Evolutionary conservation across 1,139 yeast species (phyloP).

Genomic region (Kluyveromyces marxianus): DNA sequence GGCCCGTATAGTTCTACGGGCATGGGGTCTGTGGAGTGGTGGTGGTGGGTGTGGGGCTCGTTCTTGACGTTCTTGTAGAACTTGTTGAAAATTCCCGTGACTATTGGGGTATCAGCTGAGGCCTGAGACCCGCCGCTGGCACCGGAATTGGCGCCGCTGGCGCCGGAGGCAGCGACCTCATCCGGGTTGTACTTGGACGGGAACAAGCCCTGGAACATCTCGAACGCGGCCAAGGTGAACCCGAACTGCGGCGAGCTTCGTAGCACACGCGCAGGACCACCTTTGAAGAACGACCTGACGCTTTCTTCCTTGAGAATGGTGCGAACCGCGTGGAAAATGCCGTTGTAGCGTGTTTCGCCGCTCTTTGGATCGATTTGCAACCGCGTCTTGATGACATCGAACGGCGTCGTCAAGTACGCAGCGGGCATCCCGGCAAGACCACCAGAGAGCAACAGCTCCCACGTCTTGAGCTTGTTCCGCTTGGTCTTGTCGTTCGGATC

Average conservation of each 20-base stretch:
- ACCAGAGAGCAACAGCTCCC: slow-evolving; percentile 83
- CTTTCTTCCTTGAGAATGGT: slow-evolving; percentile 77
- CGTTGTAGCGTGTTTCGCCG: slow-evolving; percentile 71
- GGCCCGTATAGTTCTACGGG: slow-evolving; percentile 23
- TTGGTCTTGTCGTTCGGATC: slow-evolving; percentile 52
- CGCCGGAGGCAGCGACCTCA: background rate
- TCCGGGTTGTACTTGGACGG: slow-evolving; percentile 37
- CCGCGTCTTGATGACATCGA: slow-evolving; percentile 94
- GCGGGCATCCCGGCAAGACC: slow-evolving; percentile 98
- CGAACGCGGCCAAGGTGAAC: slow-evolving; percentile 93
- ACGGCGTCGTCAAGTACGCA: slow-evolving; percentile 92
- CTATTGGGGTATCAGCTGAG: slow-evolving; percentile 20
- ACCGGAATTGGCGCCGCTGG: background rate
- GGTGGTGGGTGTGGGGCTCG: slow-evolving; percentile 1
- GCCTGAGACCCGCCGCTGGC: slow-evolving; percentile 12
- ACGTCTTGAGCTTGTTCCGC: slow-evolving; percentile 54
- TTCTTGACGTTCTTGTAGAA: slow-evolving; percentile 13
- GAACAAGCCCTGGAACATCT: slow-evolving; percentile 58
- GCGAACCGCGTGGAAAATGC: slow-evolving; percentile 68
- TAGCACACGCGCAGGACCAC: slow-evolving; percentile 90
- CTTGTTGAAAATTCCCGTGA: slow-evolving; percentile 17
- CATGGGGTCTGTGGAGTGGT: background rate
- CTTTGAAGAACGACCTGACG: slow-evolving; percentile 80
- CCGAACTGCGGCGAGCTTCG: slow-evolving; percentile 98
- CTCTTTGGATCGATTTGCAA: slow-evolving; percentile 77